These are phyloP conservation scores for Solanum aculeatissimum DNA, from an alignment of 305 asterid species.

Conservation along the genomic window DNA sequence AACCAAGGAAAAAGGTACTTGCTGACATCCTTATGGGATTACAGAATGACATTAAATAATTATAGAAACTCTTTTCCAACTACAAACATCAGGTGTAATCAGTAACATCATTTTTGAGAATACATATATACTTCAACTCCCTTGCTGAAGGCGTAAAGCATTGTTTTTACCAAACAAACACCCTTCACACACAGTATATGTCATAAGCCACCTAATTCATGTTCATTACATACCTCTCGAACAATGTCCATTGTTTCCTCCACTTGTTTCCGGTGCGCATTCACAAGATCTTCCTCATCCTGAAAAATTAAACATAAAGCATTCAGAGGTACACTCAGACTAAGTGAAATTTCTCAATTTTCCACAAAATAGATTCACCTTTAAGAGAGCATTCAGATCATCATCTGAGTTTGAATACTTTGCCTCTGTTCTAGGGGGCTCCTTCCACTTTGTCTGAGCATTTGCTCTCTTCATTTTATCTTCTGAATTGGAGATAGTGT, in stretches of 20 bases:
- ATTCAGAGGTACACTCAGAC: neutral
- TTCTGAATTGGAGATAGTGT: slow-evolving; percentile 30
- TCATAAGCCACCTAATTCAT: neutral
- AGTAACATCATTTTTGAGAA: neutral
- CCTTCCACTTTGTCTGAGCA: slow-evolving; percentile 57
- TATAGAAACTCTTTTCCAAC: neutral
- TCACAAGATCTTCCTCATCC: slow-evolving; percentile 97
- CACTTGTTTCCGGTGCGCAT: slow-evolving; percentile 90
- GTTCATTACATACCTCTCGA: slow-evolving; percentile 55
- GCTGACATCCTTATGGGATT: neutral
- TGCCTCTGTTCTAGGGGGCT: slow-evolving; percentile 52
- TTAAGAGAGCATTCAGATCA: slow-evolving; percentile 61
- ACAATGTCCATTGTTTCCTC: slow-evolving; percentile 98
- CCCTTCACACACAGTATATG: neutral
- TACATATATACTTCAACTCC: neutral
- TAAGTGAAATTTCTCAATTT: neutral
- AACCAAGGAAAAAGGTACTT: neutral
- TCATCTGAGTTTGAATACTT: slow-evolving; percentile 45
- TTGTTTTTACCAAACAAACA: neutral
- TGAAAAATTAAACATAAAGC: slow-evolving; percentile 11
- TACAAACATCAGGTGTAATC: neutral
- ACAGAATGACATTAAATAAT: neutral
- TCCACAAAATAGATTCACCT: slow-evolving; percentile 30
- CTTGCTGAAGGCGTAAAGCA: neutral
- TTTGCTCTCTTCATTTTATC: slow-evolving; percentile 47